Evolutionary conservation across 2,329 filamentous ascomycete species (phyloP), one percentile per base, ranked within the genome.

Genomic region (Aspergillus fijiensis): DNA sequence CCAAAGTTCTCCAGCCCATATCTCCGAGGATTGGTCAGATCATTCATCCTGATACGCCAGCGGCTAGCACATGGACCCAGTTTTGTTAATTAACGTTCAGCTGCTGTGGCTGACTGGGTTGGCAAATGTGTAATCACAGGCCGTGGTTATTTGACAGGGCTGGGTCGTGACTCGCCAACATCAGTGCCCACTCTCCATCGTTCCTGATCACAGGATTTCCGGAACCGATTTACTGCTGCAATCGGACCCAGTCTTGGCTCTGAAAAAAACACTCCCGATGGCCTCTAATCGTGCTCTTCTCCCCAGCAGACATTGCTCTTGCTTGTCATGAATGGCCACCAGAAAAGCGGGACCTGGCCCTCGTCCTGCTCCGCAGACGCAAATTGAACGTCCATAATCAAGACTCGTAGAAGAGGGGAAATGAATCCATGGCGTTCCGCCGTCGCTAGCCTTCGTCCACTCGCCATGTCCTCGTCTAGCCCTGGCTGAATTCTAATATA

Each of bases 131-230:
- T 21, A 48, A 21, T 31, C 39, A 14, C 47, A 27, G 19, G 42
- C 39, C 52, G 42, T 35, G 25, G 35, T 57, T 19, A 23, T 19
- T 49, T 14, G 48, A n/a, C 47, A 52, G 45, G 58, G 27, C 52
- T 35, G 52, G 58, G 35, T 50, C 48, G 39, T 29, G 53, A 55
- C 27, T 33, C 48, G 49, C 33, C 21, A 52, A 49, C 27, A 19
- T 31, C 31, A 49, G 45, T 48, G 35, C 49, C 35, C 39, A 45
- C 39, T 45, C 39, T 45, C 58, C 53, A 60, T 59, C 39, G 57
- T 59, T 59, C 50, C 50, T 55, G 39, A 33, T 33, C 45, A 27
- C 35, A 45, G 33, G 39, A 45, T 45, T 45, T 45, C 39, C 42
- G 19, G 10, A 29, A 55, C 33, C 39, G 42, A 49, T 49, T 19